Base-by-base conservation (phyloP, 2,329 filamentous ascomycete species). In the Blumeria graminis region DNA sequence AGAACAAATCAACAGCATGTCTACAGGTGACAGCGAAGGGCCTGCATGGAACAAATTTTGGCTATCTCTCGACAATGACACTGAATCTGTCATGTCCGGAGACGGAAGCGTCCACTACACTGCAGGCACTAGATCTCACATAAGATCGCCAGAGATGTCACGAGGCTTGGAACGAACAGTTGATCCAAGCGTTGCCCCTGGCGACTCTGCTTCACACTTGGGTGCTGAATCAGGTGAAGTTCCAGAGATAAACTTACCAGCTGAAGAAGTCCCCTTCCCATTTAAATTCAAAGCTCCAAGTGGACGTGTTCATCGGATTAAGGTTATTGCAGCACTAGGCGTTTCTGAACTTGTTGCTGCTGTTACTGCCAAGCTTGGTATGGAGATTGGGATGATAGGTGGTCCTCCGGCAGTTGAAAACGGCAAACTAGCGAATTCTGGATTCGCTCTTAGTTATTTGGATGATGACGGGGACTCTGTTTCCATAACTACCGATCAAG, bases 31-130 rank as follows among this genome's bases (percentile, higher is more conserved):
- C 66, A 87, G 80, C 63, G 92, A 98, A 70, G 92, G 92, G 0
- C 92, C 92, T 5, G 92, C 92, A 6, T 98, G 92, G 92, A 96
- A 95, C 74, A 98, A 96, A 70, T 98, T 98, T 72, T 98, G 92
- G 92, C 75, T 96, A 62, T 96, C 92, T 0, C 81, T 98, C 64
- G 79, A 67, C 14, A 80, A 96, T 68, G 81, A 93, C 64, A 90
- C 89, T 13, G 92, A 96, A 70, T 98, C 92, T 1, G 84, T 94
- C 76, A 81, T 96, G 69, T 98, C 92, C 58, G 92, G 89, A 58
- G 87, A 93, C 57, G 86, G 84, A 53, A 86, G 84, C 65, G 82
- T 82, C 65, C 82, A 86, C 63, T 75, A 80, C 63, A 74, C 73
- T 63, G 67, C 80, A 52, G 78, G 80, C 59, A 76, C 80, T 56